Conservation (phyloP, 1,284 basidiomycete genomes). For the Ceratobasidium theobromae region DNA sequence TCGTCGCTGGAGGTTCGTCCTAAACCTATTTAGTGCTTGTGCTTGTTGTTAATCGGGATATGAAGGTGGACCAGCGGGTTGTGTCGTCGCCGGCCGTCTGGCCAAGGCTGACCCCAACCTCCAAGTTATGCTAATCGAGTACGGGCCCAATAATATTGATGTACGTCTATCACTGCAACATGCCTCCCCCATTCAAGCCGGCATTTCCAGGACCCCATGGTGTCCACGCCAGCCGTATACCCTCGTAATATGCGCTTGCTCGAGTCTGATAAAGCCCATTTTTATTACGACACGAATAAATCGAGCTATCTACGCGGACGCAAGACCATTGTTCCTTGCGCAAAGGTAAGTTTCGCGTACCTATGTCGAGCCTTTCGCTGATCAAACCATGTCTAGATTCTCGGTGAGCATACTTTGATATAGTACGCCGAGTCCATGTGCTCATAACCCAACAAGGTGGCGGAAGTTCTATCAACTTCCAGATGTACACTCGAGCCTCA, state of each 20-base stretch:
- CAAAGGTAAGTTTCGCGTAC: slow-evolving; percentile 25
- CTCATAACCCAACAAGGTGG: slow-evolving; percentile 28
- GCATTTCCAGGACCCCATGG: slow-evolving; percentile 9
- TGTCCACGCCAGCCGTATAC: slow-evolving; percentile 15
- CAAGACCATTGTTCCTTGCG: slow-evolving; percentile 66
- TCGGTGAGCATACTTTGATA: no score
- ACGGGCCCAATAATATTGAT: slow-evolving; percentile 71
- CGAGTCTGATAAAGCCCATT: slow-evolving; percentile 64
- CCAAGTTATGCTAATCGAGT: slow-evolving; percentile 74
- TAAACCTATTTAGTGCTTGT: background rate
- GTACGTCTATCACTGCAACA: slow-evolving; percentile 40
- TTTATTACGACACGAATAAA: slow-evolving; percentile 60
- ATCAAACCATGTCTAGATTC: background rate
- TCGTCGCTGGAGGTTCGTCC: slow-evolving; percentile 53
- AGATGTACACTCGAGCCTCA: slow-evolving; percentile 56
- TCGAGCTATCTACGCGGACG: slow-evolving; percentile 63
- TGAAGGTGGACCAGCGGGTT: slow-evolving; percentile 63
- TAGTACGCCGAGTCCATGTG: no score
- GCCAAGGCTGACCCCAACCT: slow-evolving; percentile 70
- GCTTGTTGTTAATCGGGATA: slow-evolving; percentile 42
- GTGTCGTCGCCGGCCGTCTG: slow-evolving; percentile 66
- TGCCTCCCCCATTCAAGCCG: no score
- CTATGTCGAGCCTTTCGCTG: background rate
- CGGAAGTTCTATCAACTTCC: slow-evolving; percentile 35
- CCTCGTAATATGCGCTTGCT: slow-evolving; percentile 27